Evolutionary conservation across 2,329 filamentous ascomycete genomes (phyloP).

Genomic region (Exophiala xenobiotica): DNA sequence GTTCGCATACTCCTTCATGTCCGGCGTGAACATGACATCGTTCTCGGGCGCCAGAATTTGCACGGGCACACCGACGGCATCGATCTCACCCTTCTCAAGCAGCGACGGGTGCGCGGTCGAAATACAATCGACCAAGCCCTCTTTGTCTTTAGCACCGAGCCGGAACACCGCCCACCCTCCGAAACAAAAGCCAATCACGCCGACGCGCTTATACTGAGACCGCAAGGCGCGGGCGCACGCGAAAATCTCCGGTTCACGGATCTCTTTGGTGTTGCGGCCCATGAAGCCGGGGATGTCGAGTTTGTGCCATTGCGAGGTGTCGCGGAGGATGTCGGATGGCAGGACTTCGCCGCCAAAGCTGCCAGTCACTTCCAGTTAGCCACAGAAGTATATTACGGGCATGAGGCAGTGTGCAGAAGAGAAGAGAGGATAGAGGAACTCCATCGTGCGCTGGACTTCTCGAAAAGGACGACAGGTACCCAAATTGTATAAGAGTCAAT

Average conservation of each 20-base stretch:
- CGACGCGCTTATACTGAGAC: slow-evolving; percentile 43
- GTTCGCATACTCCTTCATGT: slow-evolving; percentile 49
- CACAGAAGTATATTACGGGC: too few relatives aligned
- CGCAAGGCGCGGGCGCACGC: slow-evolving; percentile 39
- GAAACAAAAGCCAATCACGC: slow-evolving; percentile 38
- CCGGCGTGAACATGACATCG: slow-evolving; percentile 45
- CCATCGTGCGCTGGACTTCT: too few relatives aligned
- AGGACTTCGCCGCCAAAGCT: slow-evolving; percentile 40
- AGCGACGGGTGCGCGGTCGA: slow-evolving; percentile 47
- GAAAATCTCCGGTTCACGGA: slow-evolving; percentile 43
- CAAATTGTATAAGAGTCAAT: too few relatives aligned
- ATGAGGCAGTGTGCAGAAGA: too few relatives aligned
- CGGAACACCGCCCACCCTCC: slow-evolving; percentile 44
- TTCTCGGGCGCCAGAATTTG: slow-evolving; percentile 54
- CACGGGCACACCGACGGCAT: slow-evolving; percentile 48
- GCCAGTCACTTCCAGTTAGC: too few relatives aligned
- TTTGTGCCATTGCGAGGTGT: slow-evolving; percentile 32
- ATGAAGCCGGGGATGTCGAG: slow-evolving; percentile 39
- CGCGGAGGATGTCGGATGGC: slow-evolving; percentile 32
- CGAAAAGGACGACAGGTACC: too few relatives aligned
- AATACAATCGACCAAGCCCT: slow-evolving; percentile 48
- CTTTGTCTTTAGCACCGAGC: slow-evolving; percentile 42
- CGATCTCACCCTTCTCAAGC: slow-evolving; percentile 48
- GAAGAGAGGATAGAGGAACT: background rate
- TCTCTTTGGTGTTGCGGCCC: slow-evolving; percentile 9